Evolutionary conservation across 306 rosid genomes (phyloP), one percentile per base, ranked within the genome.

Genomic region (Bauhinia variegata): DNA sequence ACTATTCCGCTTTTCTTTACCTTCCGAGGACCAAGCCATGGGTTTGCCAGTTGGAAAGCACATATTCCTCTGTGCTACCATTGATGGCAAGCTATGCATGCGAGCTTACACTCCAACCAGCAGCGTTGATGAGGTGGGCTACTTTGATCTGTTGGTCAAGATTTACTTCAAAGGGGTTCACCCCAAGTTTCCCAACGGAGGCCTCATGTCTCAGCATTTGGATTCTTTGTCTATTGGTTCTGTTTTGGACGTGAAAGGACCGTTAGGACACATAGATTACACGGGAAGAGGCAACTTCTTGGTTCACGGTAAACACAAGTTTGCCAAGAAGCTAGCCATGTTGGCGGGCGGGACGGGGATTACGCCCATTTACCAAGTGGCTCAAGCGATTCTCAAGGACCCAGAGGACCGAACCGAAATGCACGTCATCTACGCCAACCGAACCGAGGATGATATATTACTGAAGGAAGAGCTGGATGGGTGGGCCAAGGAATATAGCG

Each of bases 281-380:
- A 74, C 50, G 0, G 92, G 92, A 0, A 79, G 75, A 3, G 98
- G 98, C 0, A 78, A 77, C 48, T 85, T 92, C 17, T 16, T 56
- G 48, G 89, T 89, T 14, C 85, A 71, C 0, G 91, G 92, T 0
- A 80, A 84, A 16, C 76, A 46, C 34, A 82, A 48, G 63, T 89
- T 76, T 60, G 91, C 89, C 0, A 89, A 77, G 60, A 80, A 59
- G 71, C 72, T 92, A 0, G 86, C 91, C 52, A 80, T 92, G 98
- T 5, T 92, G 32, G 92, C 95, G 0, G 96, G 96, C 13, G 98
- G 98, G 53, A 85, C 96, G 1, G 96, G 98, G 46, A 92, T 92
- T 75, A 92, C 98, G 0, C 98, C 98, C 0, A 71, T 92, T 12
- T 92, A 85, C 67, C 96, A 89, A 75, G 85, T 89, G 49, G 89